A percentile compares a stretch with the other conserved stretches of the same genome.
These are phyloP conservation scores for Mucor irregularis DNA, from an alignment of 371 early-diverging fungal genomes.

Conservation along the genomic window DNA sequence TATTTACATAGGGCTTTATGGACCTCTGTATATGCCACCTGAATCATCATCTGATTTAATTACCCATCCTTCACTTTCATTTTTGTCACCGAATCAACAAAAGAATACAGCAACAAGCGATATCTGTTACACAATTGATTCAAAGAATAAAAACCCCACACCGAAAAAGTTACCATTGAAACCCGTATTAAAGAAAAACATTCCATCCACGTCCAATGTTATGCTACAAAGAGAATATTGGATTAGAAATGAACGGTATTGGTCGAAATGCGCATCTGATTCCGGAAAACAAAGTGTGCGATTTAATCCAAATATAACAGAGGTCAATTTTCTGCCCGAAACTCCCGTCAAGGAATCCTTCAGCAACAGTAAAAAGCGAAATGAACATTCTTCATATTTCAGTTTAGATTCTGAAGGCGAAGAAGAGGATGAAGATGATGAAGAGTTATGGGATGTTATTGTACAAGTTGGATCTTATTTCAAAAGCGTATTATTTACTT, in stretches of 20 bases:
- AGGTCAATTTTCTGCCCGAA: conserved; percentile 19
- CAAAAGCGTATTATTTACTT: conserved; percentile 2
- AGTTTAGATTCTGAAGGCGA: conserved; percentile 1
- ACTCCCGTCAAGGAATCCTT: conserved; percentile 15
- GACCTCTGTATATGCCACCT: conserved; percentile 30
- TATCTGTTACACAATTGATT: background rate
- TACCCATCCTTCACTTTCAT: conserved; percentile 13
- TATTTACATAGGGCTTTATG: conserved; percentile 39
- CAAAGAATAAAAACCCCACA: background rate
- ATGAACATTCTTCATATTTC: background rate
- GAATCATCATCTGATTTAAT: conserved; percentile 9
- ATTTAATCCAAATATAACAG: conserved; percentile 17
- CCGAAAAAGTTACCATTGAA: background rate
- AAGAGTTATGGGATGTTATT: conserved; percentile 8
- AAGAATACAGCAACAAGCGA: background rate
- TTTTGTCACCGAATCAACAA: background rate
- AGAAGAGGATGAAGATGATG: conserved; percentile 12
- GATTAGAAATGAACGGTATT: conserved; percentile 10
- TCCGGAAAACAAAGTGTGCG: conserved; percentile 24
- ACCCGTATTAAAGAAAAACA: conserved; percentile 10
- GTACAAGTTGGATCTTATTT: conserved; percentile 9
- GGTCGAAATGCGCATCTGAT: conserved; percentile 25
- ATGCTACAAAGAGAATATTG: conserved; percentile 11
- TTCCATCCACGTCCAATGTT: background rate
- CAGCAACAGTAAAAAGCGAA: background rate